These are phyloP conservation scores for Alternaria gansuensis DNA, from an alignment of 2,329 filamentous ascomycete genomes.

Conservation along the genomic window DNA sequence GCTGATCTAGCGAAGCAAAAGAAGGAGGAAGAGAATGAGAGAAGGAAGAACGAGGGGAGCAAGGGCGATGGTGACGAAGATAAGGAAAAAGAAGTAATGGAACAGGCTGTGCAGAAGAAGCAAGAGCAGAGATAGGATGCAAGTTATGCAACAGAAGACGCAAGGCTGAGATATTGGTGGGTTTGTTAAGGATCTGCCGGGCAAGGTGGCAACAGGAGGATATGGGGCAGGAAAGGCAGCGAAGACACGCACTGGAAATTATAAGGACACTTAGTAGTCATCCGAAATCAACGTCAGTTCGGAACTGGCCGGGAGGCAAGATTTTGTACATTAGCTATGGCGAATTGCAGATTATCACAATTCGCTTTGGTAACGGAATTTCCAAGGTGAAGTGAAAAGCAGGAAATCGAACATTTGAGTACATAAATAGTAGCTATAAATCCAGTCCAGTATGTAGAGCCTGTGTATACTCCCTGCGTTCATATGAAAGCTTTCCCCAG, in stretches of 20 bases:
- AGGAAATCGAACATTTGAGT: background rate
- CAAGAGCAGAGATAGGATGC: slow-evolving; percentile 56
- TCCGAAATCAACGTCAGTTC: background rate
- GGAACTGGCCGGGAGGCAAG: background rate
- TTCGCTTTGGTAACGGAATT: background rate
- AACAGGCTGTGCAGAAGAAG: slow-evolving; percentile 56
- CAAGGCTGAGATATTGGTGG: slow-evolving; percentile 35
- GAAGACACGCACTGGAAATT: slow-evolving; percentile 5
- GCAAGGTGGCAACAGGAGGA: slow-evolving; percentile 7
- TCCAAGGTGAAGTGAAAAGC: background rate
- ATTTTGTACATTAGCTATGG: background rate
- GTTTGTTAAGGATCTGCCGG: slow-evolving; percentile 14
- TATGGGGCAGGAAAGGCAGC: slow-evolving; percentile 3
- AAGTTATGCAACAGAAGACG: slow-evolving; percentile 56
- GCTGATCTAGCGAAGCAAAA: slow-evolving; percentile 56
- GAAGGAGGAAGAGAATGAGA: slow-evolving; percentile 54
- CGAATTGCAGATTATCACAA: background rate
- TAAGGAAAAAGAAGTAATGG: slow-evolving; percentile 51
- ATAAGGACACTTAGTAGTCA: slow-evolving; percentile 6
- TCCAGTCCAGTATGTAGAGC: background rate
- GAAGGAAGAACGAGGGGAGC: slow-evolving; percentile 41
- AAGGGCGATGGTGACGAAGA: slow-evolving; percentile 34
- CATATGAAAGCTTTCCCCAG: slow-evolving; percentile 24
- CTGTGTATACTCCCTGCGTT: background rate
- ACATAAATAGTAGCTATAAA: background rate